Conservation (phyloP, 768 basidiomycete species). For the Tylopilus intermedius region DNA sequence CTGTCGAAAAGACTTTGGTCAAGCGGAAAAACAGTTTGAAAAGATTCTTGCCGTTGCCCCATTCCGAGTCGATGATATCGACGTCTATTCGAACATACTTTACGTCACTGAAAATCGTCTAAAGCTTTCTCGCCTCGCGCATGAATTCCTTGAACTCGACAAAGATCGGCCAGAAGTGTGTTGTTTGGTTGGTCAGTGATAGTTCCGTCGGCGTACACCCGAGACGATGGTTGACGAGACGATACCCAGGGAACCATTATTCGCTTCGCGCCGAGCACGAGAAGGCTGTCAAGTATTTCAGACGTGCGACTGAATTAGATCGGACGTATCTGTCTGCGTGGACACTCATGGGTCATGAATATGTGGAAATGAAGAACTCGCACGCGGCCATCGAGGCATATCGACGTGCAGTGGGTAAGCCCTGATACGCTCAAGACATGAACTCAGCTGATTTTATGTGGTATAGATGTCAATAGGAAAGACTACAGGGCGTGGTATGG, state of each 20-base stretch:
- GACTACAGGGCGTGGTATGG: conserved; percentile 99
- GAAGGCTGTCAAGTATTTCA: conserved; percentile 93
- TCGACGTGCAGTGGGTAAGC: conserved; percentile 86
- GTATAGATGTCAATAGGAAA: conserved; percentile 86
- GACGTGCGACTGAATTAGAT: conserved; percentile 91
- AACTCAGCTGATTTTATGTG: background rate
- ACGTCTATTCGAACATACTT: conserved; percentile 93
- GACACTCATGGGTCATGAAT: conserved; percentile 99
- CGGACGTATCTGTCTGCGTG: conserved; percentile 93
- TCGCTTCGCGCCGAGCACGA: conserved; percentile 91
- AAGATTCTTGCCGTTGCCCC: conserved; percentile 77
- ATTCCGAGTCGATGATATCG: conserved; percentile 88
- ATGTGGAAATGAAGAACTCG: conserved; percentile 97
- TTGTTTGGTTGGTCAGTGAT: conserved; percentile 78
- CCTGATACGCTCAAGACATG: background rate
- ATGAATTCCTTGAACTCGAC: conserved; percentile 84
- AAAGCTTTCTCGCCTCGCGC: conserved; percentile 87
- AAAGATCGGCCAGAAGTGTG: conserved; percentile 95
- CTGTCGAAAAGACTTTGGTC: conserved; percentile 66
- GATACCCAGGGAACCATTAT: conserved; percentile 84
- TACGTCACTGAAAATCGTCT: conserved; percentile 89
- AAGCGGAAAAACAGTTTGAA: conserved; percentile 83
- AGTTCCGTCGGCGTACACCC: background rate
- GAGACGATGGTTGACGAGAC: background rate
- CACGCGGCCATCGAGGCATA: conserved; percentile 99